A percentile compares a stretch with the other conserved stretches of the same genome.
Evolutionary conservation across 306 rosid species (phyloP).

Genomic region (Phaseolus lunatus): DNA sequence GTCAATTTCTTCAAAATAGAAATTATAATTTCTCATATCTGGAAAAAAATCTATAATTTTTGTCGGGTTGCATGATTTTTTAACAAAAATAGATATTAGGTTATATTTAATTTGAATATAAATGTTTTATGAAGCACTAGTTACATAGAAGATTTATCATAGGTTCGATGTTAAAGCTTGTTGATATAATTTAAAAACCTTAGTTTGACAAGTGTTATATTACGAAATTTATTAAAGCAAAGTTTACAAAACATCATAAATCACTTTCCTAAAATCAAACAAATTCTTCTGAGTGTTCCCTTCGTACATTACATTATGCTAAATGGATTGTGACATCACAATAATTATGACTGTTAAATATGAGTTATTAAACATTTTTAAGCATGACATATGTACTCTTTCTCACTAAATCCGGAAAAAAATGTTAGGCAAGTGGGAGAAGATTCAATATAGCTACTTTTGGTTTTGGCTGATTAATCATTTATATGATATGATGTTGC

Average conservation of each 20-base stretch:
- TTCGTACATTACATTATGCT: not conserved
- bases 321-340: not conserved
- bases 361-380: not conserved
- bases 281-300: not conserved
- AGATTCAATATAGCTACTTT: not conserved
- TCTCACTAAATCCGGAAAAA: not conserved
- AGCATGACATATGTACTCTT: not conserved
- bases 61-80: too few relatives aligned
- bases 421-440: not conserved
- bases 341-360: not conserved
- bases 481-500: too few relatives aligned
- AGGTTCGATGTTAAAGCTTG: not conserved
- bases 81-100: too few relatives aligned
- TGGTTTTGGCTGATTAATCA: not conserved
- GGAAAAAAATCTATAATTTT: too few relatives aligned
- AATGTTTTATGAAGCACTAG: not conserved
- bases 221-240: not conserved
- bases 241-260: not conserved
- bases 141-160: not conserved
- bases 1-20: not conserved
- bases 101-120: not conserved
- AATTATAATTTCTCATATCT: too few relatives aligned
- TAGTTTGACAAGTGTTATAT: not conserved
- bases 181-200: not conserved
- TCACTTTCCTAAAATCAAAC: conserved; percentile 4